Base-by-base conservation (phyloP, 2,329 filamentous ascomycete genomes). In the Trichoderma semiorbis region DNA sequence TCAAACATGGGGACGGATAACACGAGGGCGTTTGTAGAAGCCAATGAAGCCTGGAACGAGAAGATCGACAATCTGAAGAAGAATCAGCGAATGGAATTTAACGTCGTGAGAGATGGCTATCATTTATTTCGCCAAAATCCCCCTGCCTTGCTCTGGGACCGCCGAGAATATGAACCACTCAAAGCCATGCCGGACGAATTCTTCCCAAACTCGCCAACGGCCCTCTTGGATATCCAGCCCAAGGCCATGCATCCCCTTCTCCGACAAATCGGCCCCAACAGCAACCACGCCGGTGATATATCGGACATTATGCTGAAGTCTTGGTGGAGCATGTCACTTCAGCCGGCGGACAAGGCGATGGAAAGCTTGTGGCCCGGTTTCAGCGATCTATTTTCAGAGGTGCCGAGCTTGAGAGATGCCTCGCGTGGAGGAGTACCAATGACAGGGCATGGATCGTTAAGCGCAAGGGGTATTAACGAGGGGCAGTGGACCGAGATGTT, bases 111-210 rank as follows among this genome's bases (percentile, higher is more conserved):
- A 34, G 90, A 92, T 75, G 89, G 90, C 76, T 78, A 85, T 58
- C 86, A 88, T 74, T 74, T 86, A 18, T 84, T 86, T 76, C 78
- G 81, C 64, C 83, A 86, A 79, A 75, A 84, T 0, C 83, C 85
- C 1, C 87, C 89, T 0, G 76, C 85, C 1, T 79, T 95, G 4
- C 76, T 84, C 30, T 95, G 91, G 89, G 93, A 97, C 79, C 85
- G 87, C 1, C 89, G 94, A 18, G 81, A 84, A 2, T 90, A 89
- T 76, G 93, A 97, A 76, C 92, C 93, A 0, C 83, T 97, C 18
- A 80, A 83, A 28, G 86, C 88, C 3, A 73, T 83, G 5, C 66
- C 80, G 0, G 77, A 86, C 1, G 94, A 97, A 74, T 91, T 93
- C 76, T 93, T 86, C 78, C 93, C 93, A 1, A 83, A 86, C 28